These are phyloP conservation scores for Pseudogymnoascus sp. DNA, from an alignment of 2,329 filamentous ascomycete species.

Conservation along the genomic window DNA sequence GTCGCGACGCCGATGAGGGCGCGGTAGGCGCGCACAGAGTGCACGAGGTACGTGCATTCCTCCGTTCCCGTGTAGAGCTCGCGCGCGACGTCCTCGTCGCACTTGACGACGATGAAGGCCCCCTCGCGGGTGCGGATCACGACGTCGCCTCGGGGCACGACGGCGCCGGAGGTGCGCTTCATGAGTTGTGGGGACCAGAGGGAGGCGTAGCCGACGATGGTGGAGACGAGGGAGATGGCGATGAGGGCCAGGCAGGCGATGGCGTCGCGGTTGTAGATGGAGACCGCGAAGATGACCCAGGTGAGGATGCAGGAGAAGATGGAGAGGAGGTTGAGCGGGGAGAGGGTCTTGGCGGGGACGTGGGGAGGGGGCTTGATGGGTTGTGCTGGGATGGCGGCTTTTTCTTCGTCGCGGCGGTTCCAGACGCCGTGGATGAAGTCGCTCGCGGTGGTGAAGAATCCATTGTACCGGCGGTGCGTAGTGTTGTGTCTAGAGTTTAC, in stretches of 20 bases:
- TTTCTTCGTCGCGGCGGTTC: background rate
- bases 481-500: background rate
- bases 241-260: slow-evolving; percentile 45
- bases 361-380: slow-evolving; percentile 32
- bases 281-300: slow-evolving; percentile 39
- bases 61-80: slow-evolving; percentile 57
- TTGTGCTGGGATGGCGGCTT: background rate
- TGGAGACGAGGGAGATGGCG: slow-evolving; percentile 46
- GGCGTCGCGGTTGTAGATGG: slow-evolving; percentile 39
- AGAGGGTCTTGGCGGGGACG: slow-evolving; percentile 42
- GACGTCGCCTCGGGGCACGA: slow-evolving; percentile 47
- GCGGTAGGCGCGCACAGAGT: slow-evolving; percentile 38
- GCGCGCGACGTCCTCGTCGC: slow-evolving; percentile 53
- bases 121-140: slow-evolving; percentile 54
- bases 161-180: slow-evolving; percentile 40
- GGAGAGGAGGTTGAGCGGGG: slow-evolving; percentile 47
- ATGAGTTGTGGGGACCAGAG: slow-evolving; percentile 51
- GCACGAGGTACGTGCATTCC: slow-evolving; percentile 49
- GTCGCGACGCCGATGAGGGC: slow-evolving; percentile 51
- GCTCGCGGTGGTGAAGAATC: background rate
- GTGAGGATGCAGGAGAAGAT: slow-evolving; percentile 45
- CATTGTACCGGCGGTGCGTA: background rate
- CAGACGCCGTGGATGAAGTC: background rate
- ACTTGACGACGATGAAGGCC: slow-evolving; percentile 50
- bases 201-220: slow-evolving; percentile 49